Evolutionary conservation across 495 filamentous ascomycete species (phyloP).

Genomic region (Patellaria atrata): DNA sequence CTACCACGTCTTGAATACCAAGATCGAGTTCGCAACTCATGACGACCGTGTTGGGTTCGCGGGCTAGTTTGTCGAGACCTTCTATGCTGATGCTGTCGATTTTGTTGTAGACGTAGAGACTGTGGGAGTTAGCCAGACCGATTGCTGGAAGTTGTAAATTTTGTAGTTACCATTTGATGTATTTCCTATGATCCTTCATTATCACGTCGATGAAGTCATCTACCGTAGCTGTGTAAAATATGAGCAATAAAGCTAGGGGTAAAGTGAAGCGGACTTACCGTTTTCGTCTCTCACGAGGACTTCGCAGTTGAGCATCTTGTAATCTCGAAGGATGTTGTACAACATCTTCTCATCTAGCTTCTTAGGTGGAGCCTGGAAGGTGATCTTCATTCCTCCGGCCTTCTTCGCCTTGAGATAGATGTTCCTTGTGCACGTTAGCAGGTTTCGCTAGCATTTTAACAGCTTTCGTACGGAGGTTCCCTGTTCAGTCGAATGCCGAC

Average conservation of each 20-base stretch:
- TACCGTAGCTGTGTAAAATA: slow-evolving; percentile 56
- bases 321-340: slow-evolving; percentile 89
- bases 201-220: slow-evolving; percentile 99
- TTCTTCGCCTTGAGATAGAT: slow-evolving; percentile 98
- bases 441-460: not conserved
- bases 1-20: slow-evolving; percentile 90
- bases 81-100: slow-evolving; percentile 92
- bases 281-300: slow-evolving; percentile 90
- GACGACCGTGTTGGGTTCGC: slow-evolving; percentile 84
- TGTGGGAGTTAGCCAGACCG: slow-evolving; percentile 25
- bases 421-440: slow-evolving; percentile 42
- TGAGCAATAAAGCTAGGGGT: not conserved
- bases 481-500: slow-evolving; percentile 92
- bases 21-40: slow-evolving; percentile 98
- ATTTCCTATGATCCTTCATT: slow-evolving; percentile 97
- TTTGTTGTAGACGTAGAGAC: slow-evolving; percentile 99
- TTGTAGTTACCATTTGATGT: slow-evolving; percentile 57
- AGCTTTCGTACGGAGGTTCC: slow-evolving; percentile 63
- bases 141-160: not conserved
- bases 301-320: slow-evolving; percentile 97
- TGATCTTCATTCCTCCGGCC: slow-evolving; percentile 97
- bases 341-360: slow-evolving; percentile 93
- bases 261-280: slow-evolving; percentile 29
- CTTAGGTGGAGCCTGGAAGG: slow-evolving; percentile 80
- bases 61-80: slow-evolving; percentile 80